phyloP scores from a whole-genome alignment of 768 basidiomycete genomes.

The Suillus plorans region DNA sequence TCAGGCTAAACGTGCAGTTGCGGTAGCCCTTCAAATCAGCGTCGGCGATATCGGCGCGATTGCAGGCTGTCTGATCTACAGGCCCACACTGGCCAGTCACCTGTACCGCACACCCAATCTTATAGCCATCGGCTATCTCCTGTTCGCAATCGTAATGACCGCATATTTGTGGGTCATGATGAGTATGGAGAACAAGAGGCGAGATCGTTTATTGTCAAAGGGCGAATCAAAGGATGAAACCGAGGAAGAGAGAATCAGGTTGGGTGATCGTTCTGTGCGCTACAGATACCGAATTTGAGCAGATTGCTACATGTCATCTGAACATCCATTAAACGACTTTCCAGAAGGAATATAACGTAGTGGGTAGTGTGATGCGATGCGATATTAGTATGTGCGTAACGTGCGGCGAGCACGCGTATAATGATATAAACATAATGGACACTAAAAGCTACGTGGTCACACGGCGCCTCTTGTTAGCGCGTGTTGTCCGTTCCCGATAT shows the following conservation, averaged over 20 bases:
- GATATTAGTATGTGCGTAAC: constrained; percentile 9
- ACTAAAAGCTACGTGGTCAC: constrained; percentile 17
- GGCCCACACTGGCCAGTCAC: constrained; percentile 46
- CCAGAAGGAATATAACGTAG: constrained; percentile 21
- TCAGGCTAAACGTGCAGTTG: constrained; percentile 64
- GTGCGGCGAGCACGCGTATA: constrained; percentile 1
- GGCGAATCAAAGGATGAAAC: constrained; percentile 17
- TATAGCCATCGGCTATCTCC: constrained; percentile 58
- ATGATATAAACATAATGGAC: constrained; percentile 7
- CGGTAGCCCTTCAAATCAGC: constrained; percentile 63
- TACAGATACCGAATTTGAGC: constrained; percentile 30
- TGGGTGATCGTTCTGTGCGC: constrained; percentile 30
- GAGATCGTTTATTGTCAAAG: constrained; percentile 30
- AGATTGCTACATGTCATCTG: neutral
- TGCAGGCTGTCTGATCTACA: constrained; percentile 54
- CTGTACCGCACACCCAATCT: constrained; percentile 55
- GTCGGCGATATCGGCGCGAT: constrained; percentile 63
- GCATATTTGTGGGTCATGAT: constrained; percentile 48
- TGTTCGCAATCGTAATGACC: constrained; percentile 45
- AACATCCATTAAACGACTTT: constrained; percentile 5
- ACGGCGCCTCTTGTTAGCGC: constrained; percentile 30
- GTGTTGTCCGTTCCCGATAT: constrained; percentile 28
- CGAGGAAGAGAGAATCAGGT: constrained; percentile 21
- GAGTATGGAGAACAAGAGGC: constrained; percentile 48
- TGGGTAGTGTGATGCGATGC: constrained; percentile 11